phyloP scores from a whole-genome alignment of 208 protist species.

The Naegleria lovaniensis region DNA sequence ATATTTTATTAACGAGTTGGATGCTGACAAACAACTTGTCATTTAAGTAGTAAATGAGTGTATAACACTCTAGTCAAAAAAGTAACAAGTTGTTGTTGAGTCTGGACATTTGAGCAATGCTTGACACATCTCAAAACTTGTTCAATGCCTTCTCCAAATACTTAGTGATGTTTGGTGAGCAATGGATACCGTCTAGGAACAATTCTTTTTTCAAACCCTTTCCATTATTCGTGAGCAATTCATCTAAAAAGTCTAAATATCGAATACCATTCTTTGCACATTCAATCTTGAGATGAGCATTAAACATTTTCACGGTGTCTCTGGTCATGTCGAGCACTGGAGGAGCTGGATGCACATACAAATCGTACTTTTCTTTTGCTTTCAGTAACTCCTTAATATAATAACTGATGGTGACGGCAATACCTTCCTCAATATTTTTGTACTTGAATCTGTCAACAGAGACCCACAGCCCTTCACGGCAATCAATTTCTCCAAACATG shows the following conservation, averaged over 20 bases:
- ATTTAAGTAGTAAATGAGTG: too few relatives aligned
- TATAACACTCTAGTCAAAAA: too few relatives aligned
- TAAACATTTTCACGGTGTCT: slow-evolving; percentile 29
- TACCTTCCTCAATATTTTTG: slow-evolving; percentile 34
- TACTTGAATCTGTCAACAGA: slow-evolving; percentile 37
- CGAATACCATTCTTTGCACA: slow-evolving; percentile 6
- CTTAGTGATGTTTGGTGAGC: not conserved
- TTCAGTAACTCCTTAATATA: slow-evolving; percentile 28
- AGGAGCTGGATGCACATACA: slow-evolving; percentile 40
- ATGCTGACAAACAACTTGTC: not conserved
- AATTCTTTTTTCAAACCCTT: slow-evolving; percentile 31
- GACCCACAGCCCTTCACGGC: slow-evolving; percentile 36
- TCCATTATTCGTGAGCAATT: slow-evolving; percentile 25
- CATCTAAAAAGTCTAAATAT: slow-evolving; percentile 38
- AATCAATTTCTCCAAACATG: slow-evolving; percentile 45
- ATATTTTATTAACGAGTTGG: not conserved
- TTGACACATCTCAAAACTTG: not conserved
- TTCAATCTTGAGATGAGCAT: slow-evolving; percentile 1
- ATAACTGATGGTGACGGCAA: slow-evolving; percentile 15
- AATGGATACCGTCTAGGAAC: slow-evolving; percentile 38
- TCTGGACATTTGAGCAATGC: too few relatives aligned
- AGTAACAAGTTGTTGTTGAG: too few relatives aligned
- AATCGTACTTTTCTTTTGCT: slow-evolving; percentile 19
- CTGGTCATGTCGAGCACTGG: slow-evolving; percentile 38
- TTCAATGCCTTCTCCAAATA: slow-evolving; percentile 6